Base-by-base conservation (phyloP, 176 grass and related monocot genomes). In the Triticum dicoccoides region DNA sequence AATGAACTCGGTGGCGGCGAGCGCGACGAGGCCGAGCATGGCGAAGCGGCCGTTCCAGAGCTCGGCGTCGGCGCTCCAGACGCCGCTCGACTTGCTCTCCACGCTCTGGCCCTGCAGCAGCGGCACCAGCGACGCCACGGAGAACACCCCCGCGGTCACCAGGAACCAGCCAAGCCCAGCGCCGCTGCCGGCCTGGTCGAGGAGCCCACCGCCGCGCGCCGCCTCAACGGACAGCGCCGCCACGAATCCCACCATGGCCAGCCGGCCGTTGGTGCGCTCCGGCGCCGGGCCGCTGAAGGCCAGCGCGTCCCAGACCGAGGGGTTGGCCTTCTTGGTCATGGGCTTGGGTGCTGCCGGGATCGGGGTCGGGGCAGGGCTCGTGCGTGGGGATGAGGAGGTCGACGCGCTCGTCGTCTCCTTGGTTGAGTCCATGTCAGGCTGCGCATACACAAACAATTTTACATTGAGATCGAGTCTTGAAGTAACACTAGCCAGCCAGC, bases 41-140 rank as follows among this genome's bases (percentile, higher is more conserved):
- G 95, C 95, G 84, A 93, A 83, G 2, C 95, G 83, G 0, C 95
- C 95, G 51, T 98, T 98, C 93, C 95, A 98, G 77, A 98, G 77
- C 93, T 95, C 95, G 2, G 95, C 95, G 45, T 92, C 73, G 5
- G 89, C 89, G 47, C 17, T 92, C 87, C 91, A 87, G 6, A 95
- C 0, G 15, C 63, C 83, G 0, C 42, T 37, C 2, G 84, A 61
- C 70, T 86, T 90, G 9, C 27, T 73, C 83, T 93, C 82, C 0
- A 80, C 89, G 68, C 14, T 95, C 11, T 84, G 76, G 2, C 95
- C 95, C 5, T 78, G 80, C 11, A 98, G 91, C 73, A 98, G 30
- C 29, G 95, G 95, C 61, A 87, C 89, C 61, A 98, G 37, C 5
- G 95, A 98, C 11, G 95, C 95, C 2, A 42, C 86, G 0, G 95